Evolutionary conservation across 768 basidiomycete genomes (phyloP).

Genomic region (Leccinum olivaceopallidum): DNA sequence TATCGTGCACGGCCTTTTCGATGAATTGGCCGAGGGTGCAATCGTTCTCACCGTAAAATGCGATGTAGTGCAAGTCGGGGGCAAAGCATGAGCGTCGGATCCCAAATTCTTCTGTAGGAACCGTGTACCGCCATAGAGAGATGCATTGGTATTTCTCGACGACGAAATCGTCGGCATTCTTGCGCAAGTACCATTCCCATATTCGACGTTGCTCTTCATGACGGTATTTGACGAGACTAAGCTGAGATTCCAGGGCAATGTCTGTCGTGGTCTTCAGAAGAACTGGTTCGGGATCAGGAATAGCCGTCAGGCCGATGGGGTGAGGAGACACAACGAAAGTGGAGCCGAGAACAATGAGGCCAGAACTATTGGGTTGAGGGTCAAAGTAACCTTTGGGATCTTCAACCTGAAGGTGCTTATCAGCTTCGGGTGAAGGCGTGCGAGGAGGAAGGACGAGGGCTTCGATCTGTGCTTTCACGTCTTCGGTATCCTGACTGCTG

Average conservation of each 20-base stretch:
- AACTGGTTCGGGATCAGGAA: constrained; percentile 40
- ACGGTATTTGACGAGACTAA: constrained; percentile 70
- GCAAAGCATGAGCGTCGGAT: constrained; percentile 75
- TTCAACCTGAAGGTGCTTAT: constrained; percentile 28
- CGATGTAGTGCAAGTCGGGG: constrained; percentile 70
- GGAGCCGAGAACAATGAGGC: constrained; percentile 31
- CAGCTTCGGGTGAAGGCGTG: constrained; percentile 40
- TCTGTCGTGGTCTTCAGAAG: constrained; percentile 63
- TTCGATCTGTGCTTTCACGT: constrained; percentile 71
- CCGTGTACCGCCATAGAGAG: constrained; percentile 72
- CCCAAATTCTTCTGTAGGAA: constrained; percentile 71
- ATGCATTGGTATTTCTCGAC: constrained; percentile 94
- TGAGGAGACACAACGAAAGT: constrained; percentile 35
- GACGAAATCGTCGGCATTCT: constrained; percentile 82
- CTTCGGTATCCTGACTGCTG: constrained; percentile 38
- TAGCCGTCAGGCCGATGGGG: constrained; percentile 25
- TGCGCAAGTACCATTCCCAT: constrained; percentile 94
- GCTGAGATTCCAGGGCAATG: constrained; percentile 72
- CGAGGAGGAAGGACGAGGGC: constrained; percentile 39
- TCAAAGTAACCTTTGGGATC: constrained; percentile 47
- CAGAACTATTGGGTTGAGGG: constrained; percentile 31
- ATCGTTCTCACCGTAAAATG: constrained; percentile 93
- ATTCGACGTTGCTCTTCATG: constrained; percentile 86
- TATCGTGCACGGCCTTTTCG: constrained; percentile 72
- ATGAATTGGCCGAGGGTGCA: constrained; percentile 93